Conservation (phyloP, 2,329 filamentous ascomycete species). For the Trichoderma lentiforme region DNA sequence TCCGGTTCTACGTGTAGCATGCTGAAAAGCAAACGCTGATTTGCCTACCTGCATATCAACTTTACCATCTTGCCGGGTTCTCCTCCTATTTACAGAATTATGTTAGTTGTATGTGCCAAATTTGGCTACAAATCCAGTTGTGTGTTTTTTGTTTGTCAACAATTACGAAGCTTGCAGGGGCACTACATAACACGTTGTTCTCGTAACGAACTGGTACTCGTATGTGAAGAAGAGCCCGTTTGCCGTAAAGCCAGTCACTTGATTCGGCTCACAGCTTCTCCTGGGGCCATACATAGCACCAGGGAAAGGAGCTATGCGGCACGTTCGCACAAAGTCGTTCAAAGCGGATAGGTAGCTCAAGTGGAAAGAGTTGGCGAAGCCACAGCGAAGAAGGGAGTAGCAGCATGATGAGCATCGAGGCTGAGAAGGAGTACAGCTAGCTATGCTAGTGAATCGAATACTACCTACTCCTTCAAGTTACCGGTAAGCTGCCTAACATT, state of each 20-base stretch:
- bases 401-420: not conserved
- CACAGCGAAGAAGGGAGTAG: not conserved
- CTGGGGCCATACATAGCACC: not conserved
- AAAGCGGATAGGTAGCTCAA: not conserved
- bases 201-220: not conserved
- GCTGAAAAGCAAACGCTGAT: not conserved
- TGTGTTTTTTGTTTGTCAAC: not conserved
- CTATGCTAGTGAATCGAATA: not conserved
- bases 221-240: not conserved
- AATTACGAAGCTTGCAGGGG: not conserved
- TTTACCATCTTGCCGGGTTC: not conserved
- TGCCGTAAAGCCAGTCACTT: not conserved
- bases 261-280: not conserved
- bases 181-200: not conserved
- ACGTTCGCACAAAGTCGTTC: not conserved
- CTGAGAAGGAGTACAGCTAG: not conserved
- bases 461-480: not conserved
- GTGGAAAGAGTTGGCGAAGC: not conserved
- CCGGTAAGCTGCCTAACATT: not conserved
- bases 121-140: not conserved
- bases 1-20: not conserved
- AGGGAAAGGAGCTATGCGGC: not conserved
- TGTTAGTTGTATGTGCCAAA: not conserved
- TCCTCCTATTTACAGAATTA: not conserved
- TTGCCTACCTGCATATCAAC: not conserved